Evolutionary conservation across 1,284 basidiomycete species (phyloP).

Genomic region (Malassezia caprae): DNA sequence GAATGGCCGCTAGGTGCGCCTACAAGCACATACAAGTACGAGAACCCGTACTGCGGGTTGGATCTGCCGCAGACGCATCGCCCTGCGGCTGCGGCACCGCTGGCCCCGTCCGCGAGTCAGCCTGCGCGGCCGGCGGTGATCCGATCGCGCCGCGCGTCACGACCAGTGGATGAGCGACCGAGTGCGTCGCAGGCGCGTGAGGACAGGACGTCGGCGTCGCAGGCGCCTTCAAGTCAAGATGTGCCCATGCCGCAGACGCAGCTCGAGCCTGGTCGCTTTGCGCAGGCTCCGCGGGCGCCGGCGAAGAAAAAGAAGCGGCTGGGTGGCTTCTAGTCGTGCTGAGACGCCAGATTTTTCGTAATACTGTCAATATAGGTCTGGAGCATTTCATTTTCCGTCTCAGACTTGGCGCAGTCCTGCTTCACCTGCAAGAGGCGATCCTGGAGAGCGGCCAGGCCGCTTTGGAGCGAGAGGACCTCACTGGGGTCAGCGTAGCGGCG

Average conservation of each 20-base stretch:
- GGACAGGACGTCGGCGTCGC: neutral
- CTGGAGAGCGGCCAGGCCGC: slow-evolving; percentile 33
- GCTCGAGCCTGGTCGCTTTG: slow-evolving; percentile 12
- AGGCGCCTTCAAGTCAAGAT: neutral
- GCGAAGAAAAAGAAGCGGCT: slow-evolving; percentile 10
- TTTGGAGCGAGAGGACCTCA: slow-evolving; percentile 37
- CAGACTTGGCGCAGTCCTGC: slow-evolving; percentile 41
- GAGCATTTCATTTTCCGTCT: slow-evolving; percentile 46
- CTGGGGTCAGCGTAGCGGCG: slow-evolving; percentile 8
- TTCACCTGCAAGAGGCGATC: slow-evolving; percentile 32
- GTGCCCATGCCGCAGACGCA: slow-evolving; percentile 6
- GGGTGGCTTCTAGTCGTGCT: slow-evolving; percentile 17
- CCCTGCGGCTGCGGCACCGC: neutral
- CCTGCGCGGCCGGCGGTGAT: neutral
- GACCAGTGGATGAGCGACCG: neutral
- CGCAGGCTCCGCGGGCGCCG: neutral
- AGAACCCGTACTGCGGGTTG: slow-evolving; percentile 3
- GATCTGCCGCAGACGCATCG: neutral
- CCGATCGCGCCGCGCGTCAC: neutral
- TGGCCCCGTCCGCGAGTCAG: neutral
- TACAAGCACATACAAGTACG: slow-evolving; percentile 1
- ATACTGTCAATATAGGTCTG: slow-evolving; percentile 47
- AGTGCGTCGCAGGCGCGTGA: neutral
- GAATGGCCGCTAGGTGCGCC: slow-evolving; percentile 9
- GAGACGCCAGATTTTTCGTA: slow-evolving; percentile 46